phyloP scores from a whole-genome alignment of 129 eudicot genomes.

The Scalesia atractyloides region DNA sequence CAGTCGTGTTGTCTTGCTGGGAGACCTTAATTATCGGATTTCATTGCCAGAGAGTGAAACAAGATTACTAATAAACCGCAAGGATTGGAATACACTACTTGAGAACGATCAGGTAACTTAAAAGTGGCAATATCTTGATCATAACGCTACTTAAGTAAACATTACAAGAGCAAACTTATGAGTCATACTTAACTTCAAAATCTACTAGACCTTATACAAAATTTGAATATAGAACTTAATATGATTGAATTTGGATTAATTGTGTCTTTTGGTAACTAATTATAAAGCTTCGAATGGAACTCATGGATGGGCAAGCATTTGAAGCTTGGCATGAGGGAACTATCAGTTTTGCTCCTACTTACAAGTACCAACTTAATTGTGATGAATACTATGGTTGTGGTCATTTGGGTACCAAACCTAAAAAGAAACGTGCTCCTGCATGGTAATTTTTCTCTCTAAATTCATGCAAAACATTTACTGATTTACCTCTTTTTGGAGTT shows the following conservation, averaged over 20 bases:
- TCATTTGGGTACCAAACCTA: conserved; percentile 37
- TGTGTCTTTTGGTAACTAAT: conserved; percentile 14
- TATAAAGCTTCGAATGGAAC: conserved; percentile 62
- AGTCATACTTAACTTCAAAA: not conserved
- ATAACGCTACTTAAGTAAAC: not conserved
- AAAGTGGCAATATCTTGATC: not conserved
- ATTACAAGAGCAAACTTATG: not conserved
- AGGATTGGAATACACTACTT: conserved; percentile 66
- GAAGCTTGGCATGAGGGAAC: conserved; percentile 78
- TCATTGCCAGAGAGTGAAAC: conserved; percentile 61
- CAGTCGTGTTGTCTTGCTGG: conserved; percentile 74
- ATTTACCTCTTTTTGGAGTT: not conserved
- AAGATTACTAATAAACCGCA: conserved; percentile 57
- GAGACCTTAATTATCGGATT: conserved; percentile 79
- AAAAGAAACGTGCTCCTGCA: conserved; percentile 84
- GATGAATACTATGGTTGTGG: conserved; percentile 64
- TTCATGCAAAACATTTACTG: not conserved
- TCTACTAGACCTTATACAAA: not conserved
- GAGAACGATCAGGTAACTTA: conserved; percentile 73
- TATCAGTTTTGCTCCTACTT: conserved; percentile 76
- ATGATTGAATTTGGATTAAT: not conserved
- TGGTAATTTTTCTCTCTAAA: conserved; percentile 44
- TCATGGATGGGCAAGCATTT: conserved; percentile 61
- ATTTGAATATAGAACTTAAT: not conserved
- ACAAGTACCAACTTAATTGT: conserved; percentile 59